Evolutionary conservation across 257 asterid species (phyloP).

Genomic region (Eucommia ulmoides): DNA sequence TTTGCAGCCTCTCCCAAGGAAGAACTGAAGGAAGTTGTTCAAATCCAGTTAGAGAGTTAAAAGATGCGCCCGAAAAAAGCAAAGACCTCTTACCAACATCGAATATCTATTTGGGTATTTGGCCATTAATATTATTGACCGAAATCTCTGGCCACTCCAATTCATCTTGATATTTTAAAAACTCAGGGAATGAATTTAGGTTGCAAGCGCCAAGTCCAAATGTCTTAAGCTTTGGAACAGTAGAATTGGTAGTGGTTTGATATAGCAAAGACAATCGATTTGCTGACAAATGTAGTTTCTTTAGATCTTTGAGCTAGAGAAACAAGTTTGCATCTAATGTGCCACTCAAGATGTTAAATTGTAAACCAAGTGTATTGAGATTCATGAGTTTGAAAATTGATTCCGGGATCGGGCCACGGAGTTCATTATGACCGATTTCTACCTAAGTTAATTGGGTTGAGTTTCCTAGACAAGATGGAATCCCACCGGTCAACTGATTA

Average conservation of each 20-base stretch:
- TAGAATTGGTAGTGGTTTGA: neutral
- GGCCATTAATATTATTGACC: conserved; percentile 23
- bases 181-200: conserved; percentile 16
- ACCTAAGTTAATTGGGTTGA: too few relatives aligned
- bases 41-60: too few relatives aligned
- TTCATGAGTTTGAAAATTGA: conserved; percentile 1
- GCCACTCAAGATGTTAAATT: conserved; percentile 22
- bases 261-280: too few relatives aligned
- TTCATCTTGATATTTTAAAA: conserved; percentile 5
- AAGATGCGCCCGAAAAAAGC: too few relatives aligned
- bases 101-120: conserved; percentile 56
- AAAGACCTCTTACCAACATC: neutral
- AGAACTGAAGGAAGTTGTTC: too few relatives aligned
- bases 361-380: conserved; percentile 15
- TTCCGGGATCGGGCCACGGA: neutral
- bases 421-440: too few relatives aligned
- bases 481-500: neutral
- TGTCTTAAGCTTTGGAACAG: neutral
- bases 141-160: conserved; percentile 27
- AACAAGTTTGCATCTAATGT: too few relatives aligned
- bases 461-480: too few relatives aligned
- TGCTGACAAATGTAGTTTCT: too few relatives aligned
- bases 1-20: conserved; percentile 2
- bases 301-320: too few relatives aligned
- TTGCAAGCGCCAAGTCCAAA: conserved; percentile 21